Base-by-base conservation (phyloP, 2,329 filamentous ascomycete genomes). In the Amauroascus niger region DNA sequence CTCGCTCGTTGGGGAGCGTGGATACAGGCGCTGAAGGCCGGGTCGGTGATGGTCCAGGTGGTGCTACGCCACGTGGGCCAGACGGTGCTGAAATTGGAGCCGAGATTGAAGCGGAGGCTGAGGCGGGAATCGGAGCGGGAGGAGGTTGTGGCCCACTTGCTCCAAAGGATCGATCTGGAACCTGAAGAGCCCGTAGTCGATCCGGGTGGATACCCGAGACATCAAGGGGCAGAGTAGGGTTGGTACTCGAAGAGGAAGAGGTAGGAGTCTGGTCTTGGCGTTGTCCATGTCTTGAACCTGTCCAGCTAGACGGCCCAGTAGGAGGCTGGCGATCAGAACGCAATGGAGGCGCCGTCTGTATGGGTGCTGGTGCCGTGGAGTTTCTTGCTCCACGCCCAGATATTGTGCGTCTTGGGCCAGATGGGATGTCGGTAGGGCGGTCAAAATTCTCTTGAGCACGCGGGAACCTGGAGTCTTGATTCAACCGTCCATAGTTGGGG, bases 151-250 rank as follows among this genome's bases (percentile, higher is more conserved):
- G 48, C 7, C 39, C 41, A 33, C 20, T 49, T 32, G 46, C 3
- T 16, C 35, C 24, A 40, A 24, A 53, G 3, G 45, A 28, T 1
- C 22, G 52, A 33, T 60, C 57, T 24, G 61, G 60, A 2, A 62
- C 59, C 55, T 70, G 68, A 32, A 74, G 68, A 35, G 72, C 70
- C 39, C 71, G 73, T 44, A 79, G 64, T 35, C 78, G 72, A 60
- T 79, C 78, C 9, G 78, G 78, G 61, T 80, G 78, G 44, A 81
- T 72, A 30, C 76, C 76, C 20, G 68, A 65, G 14, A 69, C 64
- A 33, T 74, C 71, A 40, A 65, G 54, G 11, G 66, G 64, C 20
- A 65, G n/a, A n/a, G n/a, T n/a, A 26, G 6, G 50, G 50, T n/a
- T n/a, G 18, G 56, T 37, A 63, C 32, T 49, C 6, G 46, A 60